phyloP scores from a whole-genome alignment of 129 eudicot genomes.

The Tanacetum coccineum region DNA sequence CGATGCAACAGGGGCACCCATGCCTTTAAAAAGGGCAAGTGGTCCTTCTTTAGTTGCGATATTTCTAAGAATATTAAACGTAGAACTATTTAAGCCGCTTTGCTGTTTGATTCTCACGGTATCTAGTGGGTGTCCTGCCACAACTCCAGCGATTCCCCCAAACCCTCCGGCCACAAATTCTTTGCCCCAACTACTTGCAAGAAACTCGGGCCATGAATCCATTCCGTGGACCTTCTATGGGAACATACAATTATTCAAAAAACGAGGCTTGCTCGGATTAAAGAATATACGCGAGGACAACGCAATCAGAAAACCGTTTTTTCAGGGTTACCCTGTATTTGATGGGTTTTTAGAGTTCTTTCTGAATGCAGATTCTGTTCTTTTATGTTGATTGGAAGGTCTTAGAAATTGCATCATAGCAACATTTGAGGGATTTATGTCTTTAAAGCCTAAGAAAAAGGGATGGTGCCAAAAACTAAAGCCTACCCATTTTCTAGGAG shows the following conservation, averaged over 20 bases:
- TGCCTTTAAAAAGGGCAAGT: constrained; percentile 60
- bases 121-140: constrained; percentile 83
- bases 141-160: constrained; percentile 71
- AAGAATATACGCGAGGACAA: neutral
- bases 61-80: constrained; percentile 40
- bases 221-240: constrained; percentile 6
- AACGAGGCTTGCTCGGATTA: neutral
- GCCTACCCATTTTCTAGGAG: neutral
- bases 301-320: neutral
- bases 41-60: constrained; percentile 50
- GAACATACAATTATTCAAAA: neutral
- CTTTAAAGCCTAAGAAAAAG: constrained; percentile 7
- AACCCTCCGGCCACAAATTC: constrained; percentile 89
- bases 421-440: neutral
- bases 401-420: constrained; percentile 2
- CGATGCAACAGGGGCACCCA: constrained; percentile 82
- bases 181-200: constrained; percentile 69
- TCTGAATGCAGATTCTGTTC: neutral
- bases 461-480: constrained; percentile 15
- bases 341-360: neutral
- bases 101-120: constrained; percentile 75
- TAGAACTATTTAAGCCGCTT: constrained; percentile 37
- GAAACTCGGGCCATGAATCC: constrained; percentile 80
- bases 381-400: neutral
- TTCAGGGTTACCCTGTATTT: no score